Base-by-base conservation (phyloP, 768 basidiomycete species). In the Boletus edulis region DNA sequence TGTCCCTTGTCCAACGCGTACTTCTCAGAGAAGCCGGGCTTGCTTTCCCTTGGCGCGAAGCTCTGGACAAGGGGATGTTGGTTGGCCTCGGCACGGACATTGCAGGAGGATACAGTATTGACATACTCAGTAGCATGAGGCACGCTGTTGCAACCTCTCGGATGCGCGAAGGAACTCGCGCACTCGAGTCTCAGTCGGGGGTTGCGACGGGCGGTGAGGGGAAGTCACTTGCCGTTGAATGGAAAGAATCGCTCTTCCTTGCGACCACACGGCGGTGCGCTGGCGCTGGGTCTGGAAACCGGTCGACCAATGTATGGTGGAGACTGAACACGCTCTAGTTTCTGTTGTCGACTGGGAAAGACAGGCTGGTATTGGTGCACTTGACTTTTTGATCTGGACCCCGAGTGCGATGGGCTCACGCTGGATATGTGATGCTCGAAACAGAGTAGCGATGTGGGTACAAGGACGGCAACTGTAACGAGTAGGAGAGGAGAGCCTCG, bases 1-100 rank as follows among this genome's bases (percentile, higher is more conserved):
- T 96, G 94, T 68, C 94, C 94, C 0, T 76, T 96, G 13, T 94
- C 92, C 0, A 95, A 96, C 65, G 79, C 82, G 3, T 96, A 95
- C 71, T 93, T 95, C 70, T 93, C 90, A 0, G 79, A 83, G n/a
- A 74, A 80, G 51, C 82, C n/a, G n/a, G n/a, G n/a, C n/a, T n/a
- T n/a, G n/a, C 85, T 1, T 86, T 91, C 64, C 80, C 77, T 3
- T 73, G 89, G 34, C 82, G 85, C 32, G 89, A 92, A 67, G 89
- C 90, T 5, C 73, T 94, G 34, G 71, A 79, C 42, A 70, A 68
- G 29, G 79, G 78, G 0, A 83, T 93, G 31, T 79, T 76, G 27
- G 82, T 95, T 12, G 94, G 93, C 0, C 79, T 96, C 1, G 94
- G 94, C 3, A 85, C 86, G 20, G 94, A 96, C 60, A 75, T 95